A percentile compares a stretch with the other conserved stretches of the same genome.
phyloP scores from a whole-genome alignment of 139 green algal genomes.

The Micractinium sp. region DNA sequence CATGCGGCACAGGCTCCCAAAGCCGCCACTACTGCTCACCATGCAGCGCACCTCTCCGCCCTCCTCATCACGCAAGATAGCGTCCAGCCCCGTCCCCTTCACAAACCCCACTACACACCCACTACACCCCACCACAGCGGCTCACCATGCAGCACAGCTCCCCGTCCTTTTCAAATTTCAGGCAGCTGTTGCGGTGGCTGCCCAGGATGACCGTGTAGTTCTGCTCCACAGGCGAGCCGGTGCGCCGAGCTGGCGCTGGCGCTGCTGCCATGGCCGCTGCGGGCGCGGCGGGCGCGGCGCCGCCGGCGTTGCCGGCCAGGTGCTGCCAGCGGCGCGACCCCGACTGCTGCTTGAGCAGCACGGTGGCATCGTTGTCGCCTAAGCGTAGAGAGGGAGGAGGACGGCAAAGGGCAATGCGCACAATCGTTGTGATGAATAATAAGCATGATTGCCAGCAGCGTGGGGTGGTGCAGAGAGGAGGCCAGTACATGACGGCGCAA shows the following conservation, averaged over 20 bases:
- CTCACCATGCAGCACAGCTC: slow-evolving; percentile 48
- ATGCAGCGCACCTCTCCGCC: not conserved
- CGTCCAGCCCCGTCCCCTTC: too few species aligned
- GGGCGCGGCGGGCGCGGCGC: too few species aligned
- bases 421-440: not conserved
- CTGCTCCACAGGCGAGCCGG: slow-evolving; percentile 39
- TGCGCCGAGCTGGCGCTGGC: not conserved
- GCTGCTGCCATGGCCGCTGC: not conserved
- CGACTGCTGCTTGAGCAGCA: slow-evolving; percentile 77
- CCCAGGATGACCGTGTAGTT: slow-evolving; percentile 92
- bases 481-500: not conserved
- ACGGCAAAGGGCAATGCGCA: not conserved
- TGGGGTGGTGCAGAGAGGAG: not conserved
- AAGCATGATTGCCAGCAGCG: too few species aligned
- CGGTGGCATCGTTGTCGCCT: slow-evolving; percentile 82
- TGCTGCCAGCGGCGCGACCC: slow-evolving; percentile 81
- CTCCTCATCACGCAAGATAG: not conserved
- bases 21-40: too few species aligned
- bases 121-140: not conserved
- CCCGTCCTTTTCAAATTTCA: slow-evolving; percentile 87
- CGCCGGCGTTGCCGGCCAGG: not conserved
- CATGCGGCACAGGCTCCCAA: too few species aligned
- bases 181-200: slow-evolving; percentile 82
- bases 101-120: not conserved
- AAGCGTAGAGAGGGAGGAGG: not conserved